Evolutionary conservation across 352 stramenopile species (phyloP).

Genomic region (Aphanomyces invadans): DNA sequence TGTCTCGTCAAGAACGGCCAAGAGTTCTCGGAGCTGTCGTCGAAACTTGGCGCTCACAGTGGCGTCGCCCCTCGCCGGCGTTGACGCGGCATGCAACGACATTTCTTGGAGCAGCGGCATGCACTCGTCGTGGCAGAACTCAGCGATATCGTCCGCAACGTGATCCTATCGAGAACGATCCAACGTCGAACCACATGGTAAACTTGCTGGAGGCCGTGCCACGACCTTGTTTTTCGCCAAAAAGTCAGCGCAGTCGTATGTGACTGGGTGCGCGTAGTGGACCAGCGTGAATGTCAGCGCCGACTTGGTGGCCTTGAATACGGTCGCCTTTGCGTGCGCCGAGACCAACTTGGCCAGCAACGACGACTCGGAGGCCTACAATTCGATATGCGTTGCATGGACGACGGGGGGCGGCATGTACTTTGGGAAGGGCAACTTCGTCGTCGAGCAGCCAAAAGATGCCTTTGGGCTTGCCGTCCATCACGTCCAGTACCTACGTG

Average conservation of each 20-base stretch:
- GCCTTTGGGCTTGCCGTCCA: background rate
- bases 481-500: constrained; percentile 10
- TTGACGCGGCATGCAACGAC: background rate
- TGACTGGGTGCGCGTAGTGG: constrained; percentile 93
- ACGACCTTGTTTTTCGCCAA: constrained; percentile 97
- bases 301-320: background rate
- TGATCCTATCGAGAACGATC: too few species aligned
- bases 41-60: constrained; percentile 13
- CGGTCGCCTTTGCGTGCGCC: background rate
- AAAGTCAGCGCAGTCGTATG: constrained; percentile 91
- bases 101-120: background rate
- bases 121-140: constrained; percentile 12
- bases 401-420: too few species aligned
- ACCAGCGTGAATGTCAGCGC: constrained; percentile 83
- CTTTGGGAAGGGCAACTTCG: constrained; percentile 4
- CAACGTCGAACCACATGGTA: too few species aligned
- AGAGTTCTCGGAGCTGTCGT: constrained; percentile 36
- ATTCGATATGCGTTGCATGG: too few species aligned
- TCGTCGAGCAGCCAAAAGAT: constrained; percentile 1
- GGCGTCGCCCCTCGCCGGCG: background rate
- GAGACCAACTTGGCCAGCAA: background rate
- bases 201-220: too few species aligned
- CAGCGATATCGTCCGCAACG: constrained; percentile 3
- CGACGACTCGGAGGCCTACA: background rate
- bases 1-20: constrained; percentile 87